A percentile compares a stretch with the other conserved stretches of the same genome.
Evolutionary conservation across 140 eudicot genomes (phyloP).

Genomic region (Artemisia princeps): DNA sequence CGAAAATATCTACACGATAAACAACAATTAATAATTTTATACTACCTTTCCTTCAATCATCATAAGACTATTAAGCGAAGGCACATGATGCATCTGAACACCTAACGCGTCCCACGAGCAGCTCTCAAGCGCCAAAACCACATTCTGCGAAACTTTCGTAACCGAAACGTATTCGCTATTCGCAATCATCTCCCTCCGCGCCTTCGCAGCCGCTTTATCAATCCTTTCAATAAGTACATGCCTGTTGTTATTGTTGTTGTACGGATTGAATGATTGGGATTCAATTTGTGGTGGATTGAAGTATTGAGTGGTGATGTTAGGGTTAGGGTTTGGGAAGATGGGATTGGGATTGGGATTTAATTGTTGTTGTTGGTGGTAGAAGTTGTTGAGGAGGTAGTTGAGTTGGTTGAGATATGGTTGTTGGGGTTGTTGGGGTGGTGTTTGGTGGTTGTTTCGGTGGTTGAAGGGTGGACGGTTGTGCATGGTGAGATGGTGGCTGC

Average conservation of each 20-base stretch:
- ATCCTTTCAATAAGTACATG: constrained; percentile 28
- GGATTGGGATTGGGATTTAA: no score
- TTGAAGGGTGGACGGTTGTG: constrained; percentile 41
- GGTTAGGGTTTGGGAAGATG: constrained; percentile 27
- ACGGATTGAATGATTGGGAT: constrained; percentile 13
- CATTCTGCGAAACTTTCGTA: no score
- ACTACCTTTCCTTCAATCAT: constrained; percentile 65
- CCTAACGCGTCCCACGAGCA: constrained; percentile 82
- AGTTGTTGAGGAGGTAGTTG: constrained; percentile 22
- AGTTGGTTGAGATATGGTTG: constrained; percentile 23
- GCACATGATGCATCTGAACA: constrained; percentile 66
- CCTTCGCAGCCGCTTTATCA: constrained; percentile 45
- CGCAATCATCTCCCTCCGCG: no score
- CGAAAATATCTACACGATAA: not conserved
- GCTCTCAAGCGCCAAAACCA: constrained; percentile 48
- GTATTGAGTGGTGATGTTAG: no score
- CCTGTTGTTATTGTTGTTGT: constrained; percentile 6
- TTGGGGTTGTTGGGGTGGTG: constrained; percentile 21
- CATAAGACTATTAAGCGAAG: constrained; percentile 44
- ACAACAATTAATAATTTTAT: no score
- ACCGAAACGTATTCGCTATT: no score
- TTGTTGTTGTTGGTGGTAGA: constrained; percentile 18
- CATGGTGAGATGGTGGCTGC: constrained; percentile 26
- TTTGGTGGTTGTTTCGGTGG: constrained; percentile 29
- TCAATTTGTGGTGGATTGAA: no score